A percentile compares a stretch with the other conserved stretches of the same genome.
Evolutionary conservation across 441 rosid genomes (phyloP).

Genomic region (Croton laevigatus): DNA sequence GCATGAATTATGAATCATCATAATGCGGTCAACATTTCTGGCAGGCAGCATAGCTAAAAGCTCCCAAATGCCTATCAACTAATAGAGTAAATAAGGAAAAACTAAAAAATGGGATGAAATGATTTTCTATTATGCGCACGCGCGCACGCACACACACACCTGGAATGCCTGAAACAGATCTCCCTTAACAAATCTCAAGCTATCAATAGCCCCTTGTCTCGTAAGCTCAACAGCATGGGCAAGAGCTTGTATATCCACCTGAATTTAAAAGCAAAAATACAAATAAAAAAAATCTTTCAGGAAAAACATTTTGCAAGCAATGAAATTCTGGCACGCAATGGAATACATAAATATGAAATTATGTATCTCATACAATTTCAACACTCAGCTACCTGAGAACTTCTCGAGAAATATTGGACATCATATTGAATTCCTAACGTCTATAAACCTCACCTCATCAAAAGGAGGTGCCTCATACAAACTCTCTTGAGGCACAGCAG

Average conservation of each 20-base stretch:
- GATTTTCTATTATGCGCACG: neutral
- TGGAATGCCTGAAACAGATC: constrained; percentile 91
- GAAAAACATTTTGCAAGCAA: neutral
- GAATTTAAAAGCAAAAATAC: constrained; percentile 20
- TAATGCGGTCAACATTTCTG: neutral
- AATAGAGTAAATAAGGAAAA: neutral
- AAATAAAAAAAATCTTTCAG: neutral
- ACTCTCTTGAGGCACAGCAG: constrained; percentile 65
- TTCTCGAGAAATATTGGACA: constrained; percentile 10
- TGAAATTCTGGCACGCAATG: neutral
- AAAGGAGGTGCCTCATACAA: constrained; percentile 77
- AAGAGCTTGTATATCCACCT: constrained; percentile 97
- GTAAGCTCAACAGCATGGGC: constrained; percentile 94
- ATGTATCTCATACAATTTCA: constrained; percentile 4
- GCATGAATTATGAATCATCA: neutral
- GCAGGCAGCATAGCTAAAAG: neutral
- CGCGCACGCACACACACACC: constrained; percentile 30
- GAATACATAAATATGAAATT: neutral
- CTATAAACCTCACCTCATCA: constrained; percentile 64
- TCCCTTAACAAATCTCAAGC: constrained; percentile 92
- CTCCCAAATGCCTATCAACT: neutral
- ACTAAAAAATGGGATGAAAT: neutral
- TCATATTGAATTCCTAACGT: constrained; percentile 12
- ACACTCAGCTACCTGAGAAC: constrained; percentile 5
- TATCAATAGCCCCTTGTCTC: constrained; percentile 95